Evolutionary conservation across 2,329 filamentous ascomycete species (phyloP), one percentile per base, ranked within the genome.

Genomic region (Arthrobotrys conoides): DNA sequence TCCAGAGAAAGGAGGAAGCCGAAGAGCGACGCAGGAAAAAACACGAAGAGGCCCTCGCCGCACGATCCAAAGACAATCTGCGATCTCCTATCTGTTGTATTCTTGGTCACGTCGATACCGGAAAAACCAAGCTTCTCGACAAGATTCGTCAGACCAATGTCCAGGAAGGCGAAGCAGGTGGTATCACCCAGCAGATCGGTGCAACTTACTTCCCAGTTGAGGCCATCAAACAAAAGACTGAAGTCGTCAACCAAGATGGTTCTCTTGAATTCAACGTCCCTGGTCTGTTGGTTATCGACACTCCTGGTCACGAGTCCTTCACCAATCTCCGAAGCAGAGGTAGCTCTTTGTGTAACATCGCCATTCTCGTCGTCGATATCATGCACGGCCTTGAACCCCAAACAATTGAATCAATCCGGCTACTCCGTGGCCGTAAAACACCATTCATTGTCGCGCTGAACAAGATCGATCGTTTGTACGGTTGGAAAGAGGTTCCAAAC

Each of bases 51-150:
- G 96, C 96, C 18, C 85, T 97, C 83, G 94, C 93, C 53, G 94
- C 95, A 61, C 90, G 94, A 79, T 98, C 95, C 22, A 94, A 93
- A 85, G 94, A 99, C 84, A 91, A 99, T 85, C 89, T 99, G 71
- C 93, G 96, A 75, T 98, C 96, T 48, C 96, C 96, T 67, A 99
- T 99, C 86, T 98, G 96, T 88, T 98, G 95, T 91, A 99, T 99
- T 89, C 90, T 99, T 81, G 96, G 96, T 83, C 96, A 99, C 90
- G 96, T 99, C 89, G 96, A 99, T 91, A 99, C 96, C 55, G 96
- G 96, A 85, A 99, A 99, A 88, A 99, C 96, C n/a, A 99, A 98
- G 87, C 88, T 99, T 80, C 89, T 99, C 75, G 96, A 99, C 88
- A 99, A 99, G 87, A 93, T 99, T 83, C 92, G 96, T 83, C 94